A percentile compares a stretch with the other conserved stretches of the same genome.
Conservation (phyloP, 257 asterid genomes). For the Paulownia fortunei region DNA sequence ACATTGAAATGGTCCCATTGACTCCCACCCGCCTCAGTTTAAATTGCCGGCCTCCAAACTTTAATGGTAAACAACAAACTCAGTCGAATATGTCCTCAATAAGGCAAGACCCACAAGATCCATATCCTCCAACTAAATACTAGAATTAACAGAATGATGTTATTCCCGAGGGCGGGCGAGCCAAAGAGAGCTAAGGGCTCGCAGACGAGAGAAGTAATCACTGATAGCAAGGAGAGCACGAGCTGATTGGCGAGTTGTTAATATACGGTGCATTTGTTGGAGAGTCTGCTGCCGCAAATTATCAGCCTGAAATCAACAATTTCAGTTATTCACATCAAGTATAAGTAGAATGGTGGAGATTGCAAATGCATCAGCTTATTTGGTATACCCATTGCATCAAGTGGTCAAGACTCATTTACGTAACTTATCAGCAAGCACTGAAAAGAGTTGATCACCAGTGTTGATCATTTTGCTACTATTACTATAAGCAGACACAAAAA, state of each 20-base stretch:
- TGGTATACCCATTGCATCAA: background rate
- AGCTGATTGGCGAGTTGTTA: conserved; percentile 93
- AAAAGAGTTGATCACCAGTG: no score
- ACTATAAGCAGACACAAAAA: no score
- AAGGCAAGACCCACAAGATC: conserved; percentile 23
- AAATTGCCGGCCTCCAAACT: conserved; percentile 25
- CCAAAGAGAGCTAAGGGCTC: conserved; percentile 96
- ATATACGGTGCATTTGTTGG: conserved; percentile 89
- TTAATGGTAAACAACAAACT: conserved; percentile 34
- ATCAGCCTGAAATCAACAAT: conserved; percentile 70
- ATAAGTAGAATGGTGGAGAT: conserved; percentile 9
- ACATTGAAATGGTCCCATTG: conserved; percentile 19
- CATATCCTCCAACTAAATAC: conserved; percentile 29
- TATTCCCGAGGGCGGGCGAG: conserved; percentile 93
- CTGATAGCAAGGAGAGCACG: conserved; percentile 92
- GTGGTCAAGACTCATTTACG: background rate
- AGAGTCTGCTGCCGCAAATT: conserved; percentile 88
- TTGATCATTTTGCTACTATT: no score
- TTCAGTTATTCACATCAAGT: conserved; percentile 2
- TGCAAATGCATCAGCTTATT: background rate
- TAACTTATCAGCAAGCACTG: no score
- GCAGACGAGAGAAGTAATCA: conserved; percentile 88
- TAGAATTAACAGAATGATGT: conserved; percentile 12
- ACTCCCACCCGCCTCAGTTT: background rate
- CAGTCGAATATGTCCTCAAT: conserved; percentile 13